These are phyloP conservation scores for Tolypocladium tropicale DNA, from an alignment of 2,329 filamentous ascomycete species.

Conservation along the genomic window DNA sequence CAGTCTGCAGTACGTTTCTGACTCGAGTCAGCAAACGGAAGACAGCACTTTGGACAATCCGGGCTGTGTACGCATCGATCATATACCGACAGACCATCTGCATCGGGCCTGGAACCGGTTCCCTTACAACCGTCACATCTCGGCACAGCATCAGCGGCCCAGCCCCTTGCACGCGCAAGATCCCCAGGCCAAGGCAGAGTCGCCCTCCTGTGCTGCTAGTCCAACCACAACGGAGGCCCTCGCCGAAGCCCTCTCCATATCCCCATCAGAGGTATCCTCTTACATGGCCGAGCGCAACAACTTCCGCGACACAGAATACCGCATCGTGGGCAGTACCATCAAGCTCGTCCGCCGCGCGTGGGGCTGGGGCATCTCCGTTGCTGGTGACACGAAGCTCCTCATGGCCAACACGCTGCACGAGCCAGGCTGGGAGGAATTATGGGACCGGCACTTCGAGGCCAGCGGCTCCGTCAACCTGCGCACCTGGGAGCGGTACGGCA, in stretches of 20 bases:
- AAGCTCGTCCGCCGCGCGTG: conserved; percentile 7
- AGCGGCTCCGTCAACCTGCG: conserved; percentile 10
- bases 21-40: neutral
- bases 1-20: neutral
- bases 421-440: conserved; percentile 9
- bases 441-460: conserved; percentile 13
- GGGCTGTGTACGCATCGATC: neutral
- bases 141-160: neutral
- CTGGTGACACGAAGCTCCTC: conserved; percentile 9
- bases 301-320: conserved; percentile 3
- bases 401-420: conserved; percentile 11
- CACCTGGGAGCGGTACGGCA: conserved; percentile 14
- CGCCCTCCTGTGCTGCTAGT: neutral
- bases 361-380: conserved; percentile 6
- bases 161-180: too few relatives aligned
- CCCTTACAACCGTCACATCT: neutral
- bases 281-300: conserved; percentile 3
- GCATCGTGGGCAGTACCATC: conserved; percentile 8
- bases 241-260: conserved; percentile 4
- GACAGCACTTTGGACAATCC: neutral
- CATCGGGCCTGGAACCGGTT: neutral
- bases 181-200: neutral
- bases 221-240: neutral
- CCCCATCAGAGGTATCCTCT: conserved; percentile 3
- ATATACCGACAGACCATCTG: neutral